Conservation (phyloP, 1,284 basidiomycete genomes). For the Paramarasmius palmivorus region DNA sequence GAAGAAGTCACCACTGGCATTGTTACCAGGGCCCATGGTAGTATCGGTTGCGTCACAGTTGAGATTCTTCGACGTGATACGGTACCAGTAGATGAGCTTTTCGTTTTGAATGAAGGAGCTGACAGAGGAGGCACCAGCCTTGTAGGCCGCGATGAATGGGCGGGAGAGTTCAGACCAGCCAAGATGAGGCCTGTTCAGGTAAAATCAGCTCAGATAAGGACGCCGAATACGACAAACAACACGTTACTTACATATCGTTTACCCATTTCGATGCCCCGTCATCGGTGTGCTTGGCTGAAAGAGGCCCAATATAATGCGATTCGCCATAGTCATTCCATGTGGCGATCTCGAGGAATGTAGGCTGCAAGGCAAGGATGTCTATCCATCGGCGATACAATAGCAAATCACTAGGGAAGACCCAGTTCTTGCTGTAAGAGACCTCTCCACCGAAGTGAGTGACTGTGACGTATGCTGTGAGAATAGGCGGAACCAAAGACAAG, state of each 20-base stretch:
- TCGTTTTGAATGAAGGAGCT: constrained; percentile 20
- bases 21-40: constrained; percentile 21
- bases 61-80: constrained; percentile 17
- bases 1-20: constrained; percentile 20
- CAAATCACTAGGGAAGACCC: constrained; percentile 34
- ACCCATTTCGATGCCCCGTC: constrained; percentile 25
- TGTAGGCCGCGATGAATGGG: constrained; percentile 26
- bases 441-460: constrained; percentile 35
- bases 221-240: neutral
- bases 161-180: constrained; percentile 25
- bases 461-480: constrained; percentile 9
- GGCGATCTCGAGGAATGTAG: constrained; percentile 41
- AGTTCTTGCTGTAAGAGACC: constrained; percentile 28
- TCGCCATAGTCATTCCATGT: constrained; percentile 31
- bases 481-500: neutral
- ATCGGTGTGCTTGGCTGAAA: constrained; percentile 23
- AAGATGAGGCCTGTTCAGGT: constrained; percentile 18
- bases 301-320: constrained; percentile 23
- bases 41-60: constrained; percentile 26
- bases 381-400: constrained; percentile 32
- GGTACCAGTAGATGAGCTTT: constrained; percentile 26
- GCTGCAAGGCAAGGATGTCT: constrained; percentile 30
- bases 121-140: constrained; percentile 18
- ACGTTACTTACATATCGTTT: constrained; percentile 22
- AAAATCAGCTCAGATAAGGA: neutral